Base-by-base conservation (phyloP, 306 rosid genomes). In the Pterocarpus santalinus region DNA sequence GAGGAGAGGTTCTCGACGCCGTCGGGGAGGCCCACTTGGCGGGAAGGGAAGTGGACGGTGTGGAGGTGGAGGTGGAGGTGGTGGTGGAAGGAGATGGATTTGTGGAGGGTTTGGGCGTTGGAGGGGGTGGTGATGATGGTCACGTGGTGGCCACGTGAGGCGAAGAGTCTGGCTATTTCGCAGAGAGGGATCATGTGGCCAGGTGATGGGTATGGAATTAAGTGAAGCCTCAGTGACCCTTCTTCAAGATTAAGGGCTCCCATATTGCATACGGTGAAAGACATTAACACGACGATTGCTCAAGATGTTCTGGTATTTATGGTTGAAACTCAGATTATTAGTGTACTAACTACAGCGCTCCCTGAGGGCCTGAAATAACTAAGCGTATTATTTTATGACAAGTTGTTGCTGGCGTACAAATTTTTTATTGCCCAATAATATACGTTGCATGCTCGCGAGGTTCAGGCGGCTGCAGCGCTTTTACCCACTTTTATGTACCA, bases 41-140 rank as follows among this genome's bases (percentile, higher is more conserved):
- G 32, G 8, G 76, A 73, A 1, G 88, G 86, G 73, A 86, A 88
- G 1, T 1, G 3, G 30, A 83, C 1, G 9, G 62, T 58, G 28
- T 70, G 83, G n/a, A 84, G n/a, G 3, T 11, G 83, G n/a, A 84
- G n/a, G 3, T 11, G 15, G 33, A 2, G 35, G 8, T 8, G 28
- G 17, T 14, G 33, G 41, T 57, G 8, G 49, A 5, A 13, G 49
- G 14, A 6, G 5, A 36, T 22, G 55, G 77, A 76, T 2, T 69
- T 63, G 0, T 51, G 72, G 15, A 87, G 69, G 57, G 17, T 11
- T 11, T 38, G 46, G 39, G 86, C 81, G 34, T 86, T 86, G 36
- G 64, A 70, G 3, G 80, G 86, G 32, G 89, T 85, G 61, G 89
- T 73, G 76, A 88, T 81, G 81, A 88, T 61, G 35, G 88, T 88